These are phyloP conservation scores for Phytophthora chlamydospora DNA, from an alignment of 352 stramenopile genomes.

Conservation along the genomic window DNA sequence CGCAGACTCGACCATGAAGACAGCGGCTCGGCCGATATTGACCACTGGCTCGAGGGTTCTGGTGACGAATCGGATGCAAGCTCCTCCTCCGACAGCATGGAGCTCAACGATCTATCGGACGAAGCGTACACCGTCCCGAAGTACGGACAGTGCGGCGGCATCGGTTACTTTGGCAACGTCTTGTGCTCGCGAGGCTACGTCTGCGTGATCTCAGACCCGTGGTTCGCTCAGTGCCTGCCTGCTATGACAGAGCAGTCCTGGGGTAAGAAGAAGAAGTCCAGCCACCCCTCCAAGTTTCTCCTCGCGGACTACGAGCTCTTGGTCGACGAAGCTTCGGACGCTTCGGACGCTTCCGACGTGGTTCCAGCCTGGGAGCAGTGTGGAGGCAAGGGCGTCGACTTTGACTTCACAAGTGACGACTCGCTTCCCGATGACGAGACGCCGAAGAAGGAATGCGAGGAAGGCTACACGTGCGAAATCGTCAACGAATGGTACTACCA, in stretches of 20 bases:
- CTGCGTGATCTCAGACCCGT: conserved; percentile 40
- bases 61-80: conserved; percentile 4
- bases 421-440: conserved; percentile 16
- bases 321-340: conserved; percentile 8
- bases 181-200: conserved; percentile 26
- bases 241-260: neutral
- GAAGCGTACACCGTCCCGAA: conserved; percentile 24
- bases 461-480: conserved; percentile 42
- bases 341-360: neutral
- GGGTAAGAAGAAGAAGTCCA: conserved; percentile 10
- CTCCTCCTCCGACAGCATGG: neutral
- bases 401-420: conserved; percentile 21
- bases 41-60: conserved; percentile 7
- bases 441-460: conserved; percentile 25
- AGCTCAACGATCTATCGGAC: conserved; percentile 13
- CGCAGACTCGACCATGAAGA: conserved; percentile 15
- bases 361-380: conserved; percentile 35
- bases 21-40: conserved; percentile 13
- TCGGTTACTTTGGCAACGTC: conserved; percentile 21
- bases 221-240: conserved; percentile 54
- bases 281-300: conserved; percentile 7
- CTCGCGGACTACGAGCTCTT: conserved; percentile 13
- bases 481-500: conserved; percentile 54
- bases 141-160: conserved; percentile 38
- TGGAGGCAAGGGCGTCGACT: conserved; percentile 40